A percentile compares a stretch with the other conserved stretches of the same genome.
These are phyloP conservation scores for Mrakia blollopis DNA, from an alignment of 768 basidiomycete species.

Conservation along the genomic window DNA sequence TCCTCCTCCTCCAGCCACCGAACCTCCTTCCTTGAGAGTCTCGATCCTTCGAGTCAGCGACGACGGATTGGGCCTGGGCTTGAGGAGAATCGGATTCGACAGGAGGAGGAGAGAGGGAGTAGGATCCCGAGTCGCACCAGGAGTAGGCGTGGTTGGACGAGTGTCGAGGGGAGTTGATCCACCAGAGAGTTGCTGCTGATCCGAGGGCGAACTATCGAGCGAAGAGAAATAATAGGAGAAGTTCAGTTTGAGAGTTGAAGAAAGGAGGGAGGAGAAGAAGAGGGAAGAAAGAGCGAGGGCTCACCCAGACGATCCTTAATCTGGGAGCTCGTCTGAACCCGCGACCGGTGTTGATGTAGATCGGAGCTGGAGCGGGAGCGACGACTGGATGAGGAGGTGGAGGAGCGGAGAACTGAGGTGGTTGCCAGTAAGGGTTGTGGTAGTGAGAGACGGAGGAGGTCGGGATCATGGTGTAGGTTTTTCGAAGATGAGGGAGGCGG, in stretches of 20 bases:
- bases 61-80: not conserved
- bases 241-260: not conserved
- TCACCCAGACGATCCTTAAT: not conserved
- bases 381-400: not conserved
- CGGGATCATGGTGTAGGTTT: not conserved
- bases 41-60: not conserved
- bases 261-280: not conserved
- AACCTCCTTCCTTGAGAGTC: not conserved
- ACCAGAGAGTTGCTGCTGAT: not conserved
- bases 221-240: not conserved
- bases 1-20: not conserved
- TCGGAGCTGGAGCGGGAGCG: not conserved
- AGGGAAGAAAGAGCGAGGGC: not conserved
- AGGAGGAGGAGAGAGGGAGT: not conserved
- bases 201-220: not conserved
- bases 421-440: not conserved
- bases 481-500: not conserved
- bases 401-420: not conserved
- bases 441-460: not conserved
- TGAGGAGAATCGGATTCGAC: not conserved
- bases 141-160: not conserved
- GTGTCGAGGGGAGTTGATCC: not conserved
- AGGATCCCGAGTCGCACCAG: not conserved
- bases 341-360: not conserved
- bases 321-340: not conserved